Percentiles rank a stretch among this genome's conserved stretches.
Evolutionary conservation across 495 filamentous ascomycete genomes (phyloP).

Genomic region (Penicillium canariense): DNA sequence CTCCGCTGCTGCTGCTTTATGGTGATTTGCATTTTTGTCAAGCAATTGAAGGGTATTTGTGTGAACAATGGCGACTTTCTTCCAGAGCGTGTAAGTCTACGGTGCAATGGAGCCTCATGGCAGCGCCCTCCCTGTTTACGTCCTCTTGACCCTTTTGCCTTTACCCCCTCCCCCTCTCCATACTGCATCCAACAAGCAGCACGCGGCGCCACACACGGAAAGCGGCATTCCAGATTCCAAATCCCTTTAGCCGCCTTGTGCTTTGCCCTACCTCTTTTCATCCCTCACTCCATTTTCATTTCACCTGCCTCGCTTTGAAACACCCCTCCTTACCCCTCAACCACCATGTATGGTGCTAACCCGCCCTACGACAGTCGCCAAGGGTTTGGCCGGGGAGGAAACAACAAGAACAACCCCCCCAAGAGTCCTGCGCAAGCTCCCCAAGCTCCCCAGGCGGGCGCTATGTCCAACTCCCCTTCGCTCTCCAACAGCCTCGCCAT

Average conservation of each 20-base stretch:
- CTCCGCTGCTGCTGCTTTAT: constrained; percentile 1
- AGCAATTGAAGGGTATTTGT: background rate
- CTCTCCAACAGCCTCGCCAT: constrained; percentile 49
- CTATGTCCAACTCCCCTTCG: constrained; percentile 59
- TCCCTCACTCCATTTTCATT: background rate
- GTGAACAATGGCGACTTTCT: constrained; percentile 65
- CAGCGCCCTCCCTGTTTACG: constrained; percentile 6
- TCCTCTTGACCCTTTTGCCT: constrained; percentile 10
- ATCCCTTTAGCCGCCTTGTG: constrained; percentile 11
- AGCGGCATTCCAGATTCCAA: constrained; percentile 17
- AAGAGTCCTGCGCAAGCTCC: constrained; percentile 49
- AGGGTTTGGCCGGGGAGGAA: constrained; percentile 51
- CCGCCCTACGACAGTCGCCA: constrained; percentile 46
- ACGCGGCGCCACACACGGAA: constrained; percentile 26
- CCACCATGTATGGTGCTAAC: constrained; percentile 33
- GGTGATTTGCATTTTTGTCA: constrained; percentile 10
- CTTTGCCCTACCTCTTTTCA: background rate
- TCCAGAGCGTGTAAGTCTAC: constrained; percentile 73
- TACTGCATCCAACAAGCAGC: constrained; percentile 19
- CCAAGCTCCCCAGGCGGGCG: constrained; percentile 43
- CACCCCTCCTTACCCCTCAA: background rate
- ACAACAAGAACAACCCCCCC: constrained; percentile 51
- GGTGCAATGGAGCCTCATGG: constrained; percentile 4
- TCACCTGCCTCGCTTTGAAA: constrained; percentile 5
- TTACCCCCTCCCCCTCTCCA: constrained; percentile 21